These are phyloP conservation scores for Geranomyces variabilis DNA, from an alignment of 192 early-diverging fungal genomes.

Conservation along the genomic window DNA sequence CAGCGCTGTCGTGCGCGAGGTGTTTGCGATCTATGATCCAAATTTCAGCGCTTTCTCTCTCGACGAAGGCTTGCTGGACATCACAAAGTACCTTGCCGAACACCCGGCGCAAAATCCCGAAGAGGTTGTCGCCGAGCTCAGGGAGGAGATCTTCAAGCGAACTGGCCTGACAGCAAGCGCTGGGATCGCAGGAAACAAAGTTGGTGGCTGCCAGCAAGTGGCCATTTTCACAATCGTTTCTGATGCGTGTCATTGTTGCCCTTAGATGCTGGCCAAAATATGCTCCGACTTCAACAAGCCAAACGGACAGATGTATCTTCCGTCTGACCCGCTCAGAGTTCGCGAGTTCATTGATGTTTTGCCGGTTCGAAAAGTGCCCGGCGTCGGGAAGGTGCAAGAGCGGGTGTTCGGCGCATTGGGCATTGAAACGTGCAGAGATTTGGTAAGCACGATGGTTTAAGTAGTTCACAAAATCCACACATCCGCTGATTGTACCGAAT, in stretches of 20 bases:
- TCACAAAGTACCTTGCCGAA: slow-evolving; percentile 49
- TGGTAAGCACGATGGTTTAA: slow-evolving; percentile 32
- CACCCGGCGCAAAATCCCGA: slow-evolving; percentile 43
- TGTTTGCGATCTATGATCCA: slow-evolving; percentile 68
- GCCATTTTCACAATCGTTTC: not conserved
- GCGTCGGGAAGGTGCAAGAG: slow-evolving; percentile 63
- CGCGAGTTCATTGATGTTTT: slow-evolving; percentile 51
- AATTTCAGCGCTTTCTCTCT: slow-evolving; percentile 54
- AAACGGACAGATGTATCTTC: slow-evolving; percentile 66
- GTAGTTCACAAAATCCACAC: not conserved
- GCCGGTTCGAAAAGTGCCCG: slow-evolving; percentile 58
- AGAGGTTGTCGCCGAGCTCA: slow-evolving; percentile 53
- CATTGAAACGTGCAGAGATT: slow-evolving; percentile 56
- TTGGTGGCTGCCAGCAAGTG: not conserved
- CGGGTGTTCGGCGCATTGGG: slow-evolving; percentile 55
- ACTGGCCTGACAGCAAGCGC: slow-evolving; percentile 16
- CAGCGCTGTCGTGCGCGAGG: slow-evolving; percentile 49
- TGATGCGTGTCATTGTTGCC: slow-evolving; percentile 40
- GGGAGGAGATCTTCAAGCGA: slow-evolving; percentile 48
- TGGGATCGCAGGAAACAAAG: slow-evolving; percentile 11
- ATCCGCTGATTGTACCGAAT: too few species aligned
- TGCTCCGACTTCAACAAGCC: slow-evolving; percentile 67
- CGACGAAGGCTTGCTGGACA: slow-evolving; percentile 57
- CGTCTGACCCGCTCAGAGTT: slow-evolving; percentile 43
- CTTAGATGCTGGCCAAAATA: slow-evolving; percentile 21